Percentiles rank a stretch among this genome's conserved stretches.
Evolutionary conservation across 345 rosid genomes (phyloP).

Genomic region (Populus alba): DNA sequence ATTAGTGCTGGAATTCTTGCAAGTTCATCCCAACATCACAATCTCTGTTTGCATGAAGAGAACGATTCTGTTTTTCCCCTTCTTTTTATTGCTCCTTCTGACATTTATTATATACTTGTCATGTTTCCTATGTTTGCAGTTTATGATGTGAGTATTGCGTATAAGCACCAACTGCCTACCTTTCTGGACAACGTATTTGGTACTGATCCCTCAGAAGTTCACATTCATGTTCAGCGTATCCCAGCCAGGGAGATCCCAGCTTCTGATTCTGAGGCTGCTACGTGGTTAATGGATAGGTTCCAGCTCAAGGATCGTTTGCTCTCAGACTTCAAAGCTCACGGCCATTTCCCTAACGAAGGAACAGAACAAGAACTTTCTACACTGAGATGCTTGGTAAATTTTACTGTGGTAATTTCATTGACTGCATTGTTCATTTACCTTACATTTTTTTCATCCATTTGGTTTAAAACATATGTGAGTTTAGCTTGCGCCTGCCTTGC

Average conservation of each 20-base stretch:
- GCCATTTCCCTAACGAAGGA: slow-evolving; percentile 54
- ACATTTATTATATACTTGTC: neutral
- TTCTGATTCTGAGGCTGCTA: slow-evolving; percentile 44
- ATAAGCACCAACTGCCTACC: slow-evolving; percentile 63
- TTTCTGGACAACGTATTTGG: slow-evolving; percentile 84
- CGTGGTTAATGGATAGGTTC: slow-evolving; percentile 62
- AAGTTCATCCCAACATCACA: neutral
- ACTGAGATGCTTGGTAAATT: slow-evolving; percentile 46
- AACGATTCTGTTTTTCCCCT: neutral
- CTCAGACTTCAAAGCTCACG: slow-evolving; percentile 50
- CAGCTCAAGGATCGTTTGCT: slow-evolving; percentile 60
- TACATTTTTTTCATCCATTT: slow-evolving; percentile 48
- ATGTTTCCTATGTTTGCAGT: slow-evolving; percentile 44
- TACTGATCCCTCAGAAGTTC: slow-evolving; percentile 78
- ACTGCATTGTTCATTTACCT: slow-evolving; percentile 56
- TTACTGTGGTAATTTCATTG: slow-evolving; percentile 41
- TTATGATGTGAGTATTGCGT: slow-evolving; percentile 71
- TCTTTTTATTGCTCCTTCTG: neutral
- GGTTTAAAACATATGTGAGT: slow-evolving; percentile 56
- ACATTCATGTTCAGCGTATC: slow-evolving; percentile 63
- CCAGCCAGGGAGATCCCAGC: slow-evolving; percentile 43
- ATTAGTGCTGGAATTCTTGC: neutral
- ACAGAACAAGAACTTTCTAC: slow-evolving; percentile 48
- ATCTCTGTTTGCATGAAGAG: neutral
- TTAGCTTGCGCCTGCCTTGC: slow-evolving; percentile 53